A percentile compares a stretch with the other conserved stretches of the same genome.
These are phyloP conservation scores for Zostera marina DNA, from an alignment of 116 monocot species.

Conservation along the genomic window DNA sequence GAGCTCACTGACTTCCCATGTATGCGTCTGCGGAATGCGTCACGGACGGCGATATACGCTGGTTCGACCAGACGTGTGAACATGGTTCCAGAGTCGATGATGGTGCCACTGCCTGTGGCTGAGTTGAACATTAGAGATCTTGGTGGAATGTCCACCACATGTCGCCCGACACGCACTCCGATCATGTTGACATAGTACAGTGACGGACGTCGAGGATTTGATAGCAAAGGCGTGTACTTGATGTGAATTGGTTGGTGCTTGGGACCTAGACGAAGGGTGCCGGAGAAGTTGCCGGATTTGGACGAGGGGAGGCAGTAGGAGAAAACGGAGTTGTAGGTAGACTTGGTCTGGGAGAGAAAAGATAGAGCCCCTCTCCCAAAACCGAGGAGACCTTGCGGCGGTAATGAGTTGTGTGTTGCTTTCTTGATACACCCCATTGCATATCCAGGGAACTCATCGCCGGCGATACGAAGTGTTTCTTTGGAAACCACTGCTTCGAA, in stretches of 20 bases:
- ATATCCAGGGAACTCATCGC: constrained; percentile 22
- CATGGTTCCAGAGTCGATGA: constrained; percentile 55
- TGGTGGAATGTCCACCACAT: constrained; percentile 18
- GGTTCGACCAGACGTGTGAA: constrained; percentile 55
- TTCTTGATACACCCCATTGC: constrained; percentile 31
- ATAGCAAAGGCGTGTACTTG: constrained; percentile 26
- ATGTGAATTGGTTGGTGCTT: constrained; percentile 32
- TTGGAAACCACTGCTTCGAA: constrained; percentile 19
- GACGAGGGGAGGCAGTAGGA: constrained; percentile 60
- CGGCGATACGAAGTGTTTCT: constrained; percentile 33
- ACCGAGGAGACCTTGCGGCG: constrained; percentile 53
- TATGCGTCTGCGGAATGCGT: constrained; percentile 37
- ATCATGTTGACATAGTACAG: constrained; percentile 49
- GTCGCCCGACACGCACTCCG: constrained; percentile 34
- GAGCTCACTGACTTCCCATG: constrained; percentile 12
- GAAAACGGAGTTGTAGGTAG: constrained; percentile 35
- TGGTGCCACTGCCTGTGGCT: constrained; percentile 34
- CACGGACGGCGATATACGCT: constrained; percentile 33
- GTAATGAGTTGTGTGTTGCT: constrained; percentile 16
- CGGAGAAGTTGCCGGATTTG: constrained; percentile 52
- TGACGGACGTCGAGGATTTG: constrained; percentile 30
- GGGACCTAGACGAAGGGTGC: constrained; percentile 47
- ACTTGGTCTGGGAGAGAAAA: constrained; percentile 30
- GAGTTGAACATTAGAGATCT: constrained; percentile 31
- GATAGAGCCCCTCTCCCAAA: constrained; percentile 48